Base-by-base conservation (phyloP, 2,329 filamentous ascomycete genomes). In the Monosporascus sp. region DNA sequence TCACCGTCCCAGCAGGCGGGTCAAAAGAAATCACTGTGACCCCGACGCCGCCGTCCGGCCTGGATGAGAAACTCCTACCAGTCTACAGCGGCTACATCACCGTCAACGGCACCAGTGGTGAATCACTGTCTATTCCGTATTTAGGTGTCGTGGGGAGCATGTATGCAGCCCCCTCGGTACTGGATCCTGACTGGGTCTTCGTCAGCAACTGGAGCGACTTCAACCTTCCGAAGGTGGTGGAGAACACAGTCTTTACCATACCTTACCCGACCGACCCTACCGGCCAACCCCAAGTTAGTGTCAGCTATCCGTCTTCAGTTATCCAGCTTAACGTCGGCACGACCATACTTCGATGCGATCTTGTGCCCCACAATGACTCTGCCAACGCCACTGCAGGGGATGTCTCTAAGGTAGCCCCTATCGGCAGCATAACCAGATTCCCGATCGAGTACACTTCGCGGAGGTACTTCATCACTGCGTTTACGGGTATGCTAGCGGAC, bases 51-150 rank as follows among this genome's bases (percentile, higher is more conserved):
- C 66, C 68, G 1, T 37, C 48, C 2, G 60, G 61, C 15, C 56
- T 72, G 8, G 59, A 70, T 39, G 54, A 56, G 6, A 57, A 55
- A 1, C 64, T 63, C 5, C 57, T 75, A 22, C 73, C 73, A 5
- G 65, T 76, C 7, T 77, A 75, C 62, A 70, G 70, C 18, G 75
- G 75, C 22, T 75, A 69, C 62, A 63, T 77, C 47, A 64, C 70
- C 14, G 59, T 77, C 49, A 71, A 69, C 39, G 66, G 67, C 47
- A 69, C 67, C 37, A 71, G 70, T 37, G 67, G 65, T 22, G 66
- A 70, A 9, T 58, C 61, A 17, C 64, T 74, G 18, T 62, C 63
- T 5, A 56, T 76, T 11, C 73, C 73, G 2, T 76, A 75, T 58
- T 63, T 71, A 24, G 73, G 72, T 15, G 59, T 72, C 6, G 64